phyloP scores from a whole-genome alignment of 768 basidiomycete species.

The Agrocybe pediades region DNA sequence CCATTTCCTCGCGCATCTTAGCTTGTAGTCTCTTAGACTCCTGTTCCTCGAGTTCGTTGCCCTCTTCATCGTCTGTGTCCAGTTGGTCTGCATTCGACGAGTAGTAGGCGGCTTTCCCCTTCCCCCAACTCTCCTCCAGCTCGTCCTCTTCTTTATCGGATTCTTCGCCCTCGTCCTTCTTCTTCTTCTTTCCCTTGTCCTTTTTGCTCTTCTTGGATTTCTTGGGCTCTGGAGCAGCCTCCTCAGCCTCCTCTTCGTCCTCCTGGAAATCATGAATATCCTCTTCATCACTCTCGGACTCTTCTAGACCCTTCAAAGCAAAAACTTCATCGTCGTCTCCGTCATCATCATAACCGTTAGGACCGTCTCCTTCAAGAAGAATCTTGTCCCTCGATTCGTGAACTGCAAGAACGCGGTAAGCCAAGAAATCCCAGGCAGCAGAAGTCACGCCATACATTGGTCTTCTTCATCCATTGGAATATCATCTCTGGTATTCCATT shows the following conservation, averaged over 20 bases:
- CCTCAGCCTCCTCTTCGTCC: slow-evolving; percentile 35
- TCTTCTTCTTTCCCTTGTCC: slow-evolving; percentile 25
- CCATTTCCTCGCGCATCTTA: slow-evolving; percentile 71
- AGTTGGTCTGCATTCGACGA: slow-evolving; percentile 80
- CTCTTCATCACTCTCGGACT: slow-evolving; percentile 38
- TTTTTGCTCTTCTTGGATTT: slow-evolving; percentile 27
- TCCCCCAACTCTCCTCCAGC: slow-evolving; percentile 81
- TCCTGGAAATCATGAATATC: slow-evolving; percentile 40
- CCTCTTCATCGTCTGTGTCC: slow-evolving; percentile 89
- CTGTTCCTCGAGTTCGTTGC: slow-evolving; percentile 83
- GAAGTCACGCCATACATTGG: slow-evolving; percentile 50
- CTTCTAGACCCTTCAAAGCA: slow-evolving; percentile 58
- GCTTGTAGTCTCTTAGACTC: slow-evolving; percentile 81
- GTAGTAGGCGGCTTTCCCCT: slow-evolving; percentile 79
- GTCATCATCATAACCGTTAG: slow-evolving; percentile 45
- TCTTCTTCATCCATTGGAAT: slow-evolving; percentile 81
- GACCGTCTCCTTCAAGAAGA: slow-evolving; percentile 63
- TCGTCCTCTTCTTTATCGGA: slow-evolving; percentile 41
- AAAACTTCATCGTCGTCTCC: slow-evolving; percentile 85
- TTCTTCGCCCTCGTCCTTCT: slow-evolving; percentile 26
- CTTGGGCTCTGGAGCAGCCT: slow-evolving; percentile 22
- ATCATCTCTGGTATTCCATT: slow-evolving; percentile 70
- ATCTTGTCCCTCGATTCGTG: slow-evolving; percentile 77
- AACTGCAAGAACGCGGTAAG: slow-evolving; percentile 44
- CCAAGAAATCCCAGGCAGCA: not conserved